Base-by-base conservation (phyloP, 352 stramenopile genomes). In the Phytophthora palmivora region DNA sequence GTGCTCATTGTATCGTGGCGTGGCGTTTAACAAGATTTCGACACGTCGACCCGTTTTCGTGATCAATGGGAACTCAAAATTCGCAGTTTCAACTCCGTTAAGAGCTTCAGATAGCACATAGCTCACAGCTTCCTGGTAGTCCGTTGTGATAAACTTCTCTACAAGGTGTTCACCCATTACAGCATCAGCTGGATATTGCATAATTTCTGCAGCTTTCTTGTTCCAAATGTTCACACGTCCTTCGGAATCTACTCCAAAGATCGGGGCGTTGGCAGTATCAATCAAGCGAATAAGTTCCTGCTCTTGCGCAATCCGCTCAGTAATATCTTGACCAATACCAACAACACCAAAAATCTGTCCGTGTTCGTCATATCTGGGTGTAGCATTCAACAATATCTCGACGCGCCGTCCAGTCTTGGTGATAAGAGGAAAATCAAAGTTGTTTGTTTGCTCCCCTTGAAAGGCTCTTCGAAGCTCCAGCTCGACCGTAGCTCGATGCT, bases 401-500 rank as follows among this genome's bases (percentile, higher is more conserved):
- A 76, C 67, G 55, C 57, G 63, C 12, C 77, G 75, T 12, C 71
- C 78, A 28, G 63, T 76, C 48, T 83, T 84, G 3, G 72, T 80
- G 11, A 87, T 80, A 0, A 91, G 56, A 12, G 80, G 70, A 73
- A 91, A 92, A 34, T 97, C 89, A 44, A 97, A 97, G 61, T 93
- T 92, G 2, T 67, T 70, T 10, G 84, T 90, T 22, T 90, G 66
- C 16, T 73, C 70, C 0, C 78, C 76, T 50, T 82, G 22, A 7
- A 92, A 58, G 11, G 79, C 79, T 34, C 78, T 67, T 64, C 82
- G 42, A 1, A 76, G 45, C 45, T 65, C 54, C 37, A 62, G 15
- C 4, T 56, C 52, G 41, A 76, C 70, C n/a, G 61, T 53, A 24
- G 38, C 44, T 52, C 67, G 56, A 41, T 76, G 62, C 21, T 80